Conservation (phyloP, 257 asterid genomes). For the Ehretia macrophylla region DNA sequence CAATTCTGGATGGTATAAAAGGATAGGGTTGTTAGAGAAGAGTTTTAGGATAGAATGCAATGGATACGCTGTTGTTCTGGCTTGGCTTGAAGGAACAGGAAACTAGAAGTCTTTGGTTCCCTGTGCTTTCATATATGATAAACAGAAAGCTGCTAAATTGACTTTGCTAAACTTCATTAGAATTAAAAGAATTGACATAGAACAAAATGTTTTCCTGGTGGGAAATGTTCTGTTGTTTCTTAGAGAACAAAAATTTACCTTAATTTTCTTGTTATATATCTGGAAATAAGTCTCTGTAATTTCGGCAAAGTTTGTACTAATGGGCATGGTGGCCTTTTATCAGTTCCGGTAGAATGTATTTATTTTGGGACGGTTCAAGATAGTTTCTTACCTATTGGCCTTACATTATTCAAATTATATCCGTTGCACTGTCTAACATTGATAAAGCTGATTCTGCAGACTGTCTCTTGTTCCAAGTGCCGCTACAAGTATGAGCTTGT, state of each 20-base stretch:
- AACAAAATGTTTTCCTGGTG: too few relatives aligned
- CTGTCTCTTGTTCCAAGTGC: conserved; percentile 88
- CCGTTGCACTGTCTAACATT: background rate
- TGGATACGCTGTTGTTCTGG: too few relatives aligned
- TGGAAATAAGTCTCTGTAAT: background rate
- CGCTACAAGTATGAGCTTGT: conserved; percentile 85
- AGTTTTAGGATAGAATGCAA: too few relatives aligned
- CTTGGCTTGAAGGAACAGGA: too few relatives aligned
- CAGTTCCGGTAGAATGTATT: background rate
- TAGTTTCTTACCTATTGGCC: background rate
- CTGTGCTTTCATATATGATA: too few relatives aligned
- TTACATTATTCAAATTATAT: background rate
- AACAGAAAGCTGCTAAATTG: too few relatives aligned
- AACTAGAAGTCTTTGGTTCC: too few relatives aligned
- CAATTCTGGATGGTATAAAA: too few relatives aligned
- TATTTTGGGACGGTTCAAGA: background rate
- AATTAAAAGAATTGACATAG: too few relatives aligned
- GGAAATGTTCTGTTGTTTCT: background rate
- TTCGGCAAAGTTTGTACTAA: background rate
- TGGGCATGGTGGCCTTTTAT: background rate
- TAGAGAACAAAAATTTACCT: background rate
- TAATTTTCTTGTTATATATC: background rate
- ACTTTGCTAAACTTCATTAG: too few relatives aligned
- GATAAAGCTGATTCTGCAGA: conserved; percentile 37
- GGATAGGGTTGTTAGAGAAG: too few relatives aligned